phyloP scores from a whole-genome alignment of 1,139 yeast genomes.

The Torulaspora globosa region DNA sequence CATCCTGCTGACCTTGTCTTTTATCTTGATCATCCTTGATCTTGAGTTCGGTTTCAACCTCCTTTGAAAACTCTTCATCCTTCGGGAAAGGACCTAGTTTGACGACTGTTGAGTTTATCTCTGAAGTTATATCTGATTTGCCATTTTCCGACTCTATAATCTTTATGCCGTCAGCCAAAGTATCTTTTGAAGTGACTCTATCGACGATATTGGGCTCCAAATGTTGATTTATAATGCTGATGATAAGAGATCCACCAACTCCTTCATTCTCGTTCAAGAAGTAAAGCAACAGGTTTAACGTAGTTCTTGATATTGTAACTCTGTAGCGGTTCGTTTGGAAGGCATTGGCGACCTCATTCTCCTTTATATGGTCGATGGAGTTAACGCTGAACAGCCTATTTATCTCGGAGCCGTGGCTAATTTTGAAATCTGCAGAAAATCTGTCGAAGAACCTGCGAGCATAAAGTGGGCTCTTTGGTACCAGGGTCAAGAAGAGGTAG shows the following conservation, averaged over 20 bases:
- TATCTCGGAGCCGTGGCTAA: conserved; percentile 76
- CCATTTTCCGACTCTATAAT: conserved; percentile 54
- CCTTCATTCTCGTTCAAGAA: conserved; percentile 90
- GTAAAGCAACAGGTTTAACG: conserved; percentile 76
- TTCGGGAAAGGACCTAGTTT: conserved; percentile 78
- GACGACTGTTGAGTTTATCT: conserved; percentile 64
- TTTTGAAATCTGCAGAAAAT: conserved; percentile 66
- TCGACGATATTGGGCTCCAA: conserved; percentile 58
- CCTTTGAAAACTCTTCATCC: conserved; percentile 80
- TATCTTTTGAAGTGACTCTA: conserved; percentile 31
- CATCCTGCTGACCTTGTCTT: conserved; percentile 18
- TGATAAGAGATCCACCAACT: conserved; percentile 84
- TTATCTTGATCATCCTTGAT: conserved; percentile 59
- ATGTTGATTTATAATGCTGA: conserved; percentile 81
- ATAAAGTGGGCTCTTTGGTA: conserved; percentile 55
- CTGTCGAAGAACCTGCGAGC: conserved; percentile 75
- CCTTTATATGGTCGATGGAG: conserved; percentile 73
- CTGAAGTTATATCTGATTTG: conserved; percentile 46
- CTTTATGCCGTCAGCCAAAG: conserved; percentile 35
- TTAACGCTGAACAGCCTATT: conserved; percentile 68
- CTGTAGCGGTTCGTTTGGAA: conserved; percentile 71
- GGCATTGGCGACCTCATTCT: conserved; percentile 73
- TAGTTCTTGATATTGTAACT: conserved; percentile 74
- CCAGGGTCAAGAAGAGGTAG: conserved; percentile 77
- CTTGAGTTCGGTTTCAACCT: conserved; percentile 77